Evolutionary conservation across 345 rosid species (phyloP).

Genomic region (Dipteronia sinensis): DNA sequence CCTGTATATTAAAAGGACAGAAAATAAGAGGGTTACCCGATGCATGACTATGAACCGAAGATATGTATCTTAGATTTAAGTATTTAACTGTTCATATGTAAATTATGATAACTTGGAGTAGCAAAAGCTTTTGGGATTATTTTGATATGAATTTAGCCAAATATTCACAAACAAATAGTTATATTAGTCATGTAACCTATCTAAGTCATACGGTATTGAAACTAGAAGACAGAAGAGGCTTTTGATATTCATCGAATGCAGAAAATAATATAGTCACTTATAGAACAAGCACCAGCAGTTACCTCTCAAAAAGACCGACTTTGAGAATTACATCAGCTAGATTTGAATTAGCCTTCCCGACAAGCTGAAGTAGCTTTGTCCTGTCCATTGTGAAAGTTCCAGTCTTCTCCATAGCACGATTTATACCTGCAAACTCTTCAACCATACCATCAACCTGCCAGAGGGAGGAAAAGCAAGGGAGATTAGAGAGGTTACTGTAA

Average conservation of each 20-base stretch:
- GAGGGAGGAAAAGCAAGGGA: neutral
- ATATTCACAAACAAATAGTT: neutral
- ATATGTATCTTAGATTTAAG: neutral
- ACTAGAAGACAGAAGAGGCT: neutral
- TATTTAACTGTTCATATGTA: neutral
- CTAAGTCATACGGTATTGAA: neutral
- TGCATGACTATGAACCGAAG: neutral
- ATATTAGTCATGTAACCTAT: neutral
- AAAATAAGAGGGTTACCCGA: slow-evolving; percentile 3
- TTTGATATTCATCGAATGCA: neutral
- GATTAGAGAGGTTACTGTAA: neutral
- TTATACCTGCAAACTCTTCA: slow-evolving; percentile 92
- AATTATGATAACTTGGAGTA: neutral
- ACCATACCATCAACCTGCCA: slow-evolving; percentile 89
- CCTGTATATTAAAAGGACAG: slow-evolving; percentile 41
- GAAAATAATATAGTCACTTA: neutral
- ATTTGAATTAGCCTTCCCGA: slow-evolving; percentile 97
- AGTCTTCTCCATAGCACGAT: slow-evolving; percentile 82
- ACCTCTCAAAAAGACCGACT: slow-evolving; percentile 98
- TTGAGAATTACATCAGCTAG: slow-evolving; percentile 91
- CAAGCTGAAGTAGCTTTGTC: slow-evolving; percentile 84
- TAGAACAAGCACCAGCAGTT: slow-evolving; percentile 18
- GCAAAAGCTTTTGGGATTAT: neutral
- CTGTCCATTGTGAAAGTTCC: slow-evolving; percentile 96
- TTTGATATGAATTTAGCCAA: neutral